A percentile compares a stretch with the other conserved stretches of the same genome.
phyloP scores from a whole-genome alignment of 768 basidiomycete species.

The Russula vinacea region DNA sequence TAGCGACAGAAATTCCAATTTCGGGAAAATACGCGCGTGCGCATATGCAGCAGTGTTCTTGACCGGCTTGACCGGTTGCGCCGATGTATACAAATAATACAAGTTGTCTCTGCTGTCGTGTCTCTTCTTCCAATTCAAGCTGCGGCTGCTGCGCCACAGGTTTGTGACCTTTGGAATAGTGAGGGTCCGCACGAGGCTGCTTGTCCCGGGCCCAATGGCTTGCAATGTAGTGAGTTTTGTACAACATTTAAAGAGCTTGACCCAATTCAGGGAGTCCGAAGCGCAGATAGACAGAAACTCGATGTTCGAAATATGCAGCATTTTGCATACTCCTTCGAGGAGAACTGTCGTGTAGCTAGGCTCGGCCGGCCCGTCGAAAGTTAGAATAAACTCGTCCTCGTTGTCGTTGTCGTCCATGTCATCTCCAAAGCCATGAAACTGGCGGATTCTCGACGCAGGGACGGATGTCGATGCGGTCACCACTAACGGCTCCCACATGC shows the following conservation, averaged over 20 bases:
- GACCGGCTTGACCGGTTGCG: background rate
- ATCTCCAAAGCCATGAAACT: too few relatives aligned
- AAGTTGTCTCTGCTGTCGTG: background rate
- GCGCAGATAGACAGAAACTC: conserved; percentile 12
- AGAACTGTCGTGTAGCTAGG: background rate
- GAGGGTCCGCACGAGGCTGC: conserved; percentile 3
- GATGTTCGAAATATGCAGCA: conserved; percentile 4
- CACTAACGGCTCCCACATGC: background rate
- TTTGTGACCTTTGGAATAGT: background rate
- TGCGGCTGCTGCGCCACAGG: background rate
- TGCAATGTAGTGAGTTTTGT: conserved; percentile 2
- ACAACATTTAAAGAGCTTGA: background rate
- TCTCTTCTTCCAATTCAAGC: background rate
- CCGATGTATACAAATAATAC: background rate
- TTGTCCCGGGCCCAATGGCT: background rate
- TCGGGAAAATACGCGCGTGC: background rate
- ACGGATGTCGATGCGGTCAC: background rate
- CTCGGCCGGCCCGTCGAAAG: background rate
- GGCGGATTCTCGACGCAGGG: too few relatives aligned
- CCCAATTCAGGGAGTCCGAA: conserved; percentile 3
- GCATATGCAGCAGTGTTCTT: background rate
- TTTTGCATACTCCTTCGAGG: background rate
- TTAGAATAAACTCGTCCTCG: background rate
- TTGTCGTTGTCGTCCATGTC: too few relatives aligned
- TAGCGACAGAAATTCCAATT: conserved; percentile 5